Base-by-base conservation (phyloP, 1,284 basidiomycete species). In the Ganoderma resinaceum region DNA sequence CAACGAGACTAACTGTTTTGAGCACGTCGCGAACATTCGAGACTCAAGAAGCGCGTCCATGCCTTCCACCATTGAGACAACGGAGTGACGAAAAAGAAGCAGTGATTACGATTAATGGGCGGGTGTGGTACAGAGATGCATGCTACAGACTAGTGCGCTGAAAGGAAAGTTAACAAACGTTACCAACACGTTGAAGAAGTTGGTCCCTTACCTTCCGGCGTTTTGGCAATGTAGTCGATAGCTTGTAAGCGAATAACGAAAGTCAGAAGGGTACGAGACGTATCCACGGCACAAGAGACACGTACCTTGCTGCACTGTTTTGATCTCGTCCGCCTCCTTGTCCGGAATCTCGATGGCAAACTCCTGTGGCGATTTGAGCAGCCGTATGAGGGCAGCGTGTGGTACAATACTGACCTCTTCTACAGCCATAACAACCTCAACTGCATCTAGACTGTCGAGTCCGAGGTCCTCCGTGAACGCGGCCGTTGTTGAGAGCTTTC, bases 381-480 rank as follows among this genome's bases (percentile, higher is more conserved):
- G 3, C 31, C 18, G 26, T 33, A 4, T 42, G 42, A 31, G 16
- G 20, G 31, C 46, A 14, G 43, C 61, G 37, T 29, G 20, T 23
- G 35, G 55, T 42, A 67, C 84, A 57, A 80, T 8, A 4, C 46
- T 49, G 11, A 95, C 97, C 91, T 99, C 97, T 84, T 99, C 98
- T 75, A 99, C 94, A 60, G 97, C 96, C 97, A 99, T 99, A 77
- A 99, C 95, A 55, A 99, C 97, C 82, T 99, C 98, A 55, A 99
- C 97, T 59, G 96, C 91, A 81, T 99, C 98, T 78, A 99, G 85
- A 77, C 96, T 98, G 85, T 99, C 98, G 62, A 99, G 88, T 49
- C 96, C 94, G 68, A 99, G 90, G 85, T 99, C 96, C 62, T 88
- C 84, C 68, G 91, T 85, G 83, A 99, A 99, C 40, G 91, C 88